These are phyloP conservation scores for Geranium brycei DNA, from an alignment of 345 rosid species.

Conservation along the genomic window DNA sequence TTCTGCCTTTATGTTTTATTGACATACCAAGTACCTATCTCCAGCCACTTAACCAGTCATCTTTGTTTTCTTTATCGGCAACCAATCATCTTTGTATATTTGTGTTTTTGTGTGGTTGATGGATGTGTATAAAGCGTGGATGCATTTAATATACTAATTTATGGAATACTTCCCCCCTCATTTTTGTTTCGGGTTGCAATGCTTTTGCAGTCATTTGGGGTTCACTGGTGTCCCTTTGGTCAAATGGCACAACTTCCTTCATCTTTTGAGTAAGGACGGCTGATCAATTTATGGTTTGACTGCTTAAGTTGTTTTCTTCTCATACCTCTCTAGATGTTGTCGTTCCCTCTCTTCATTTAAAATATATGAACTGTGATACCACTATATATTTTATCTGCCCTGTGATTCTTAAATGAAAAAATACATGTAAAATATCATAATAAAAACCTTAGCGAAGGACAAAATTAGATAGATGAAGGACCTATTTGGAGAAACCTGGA, in stretches of 20 bases:
- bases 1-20: no score
- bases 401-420: background rate
- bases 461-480: background rate
- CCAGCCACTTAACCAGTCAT: background rate
- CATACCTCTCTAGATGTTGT: background rate
- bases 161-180: background rate
- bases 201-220: constrained; percentile 72
- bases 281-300: background rate
- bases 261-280: constrained; percentile 29
- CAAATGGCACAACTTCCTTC: constrained; percentile 60
- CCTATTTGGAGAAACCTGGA: background rate
- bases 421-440: no score
- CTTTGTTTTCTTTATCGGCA: no score
- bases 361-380: background rate
- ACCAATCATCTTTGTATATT: background rate
- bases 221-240: constrained; percentile 93
- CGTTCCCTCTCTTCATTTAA: background rate
- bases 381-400: background rate
- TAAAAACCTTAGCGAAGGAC: background rate
- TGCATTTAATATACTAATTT: background rate
- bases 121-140: background rate
- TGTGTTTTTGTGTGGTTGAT: background rate
- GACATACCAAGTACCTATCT: no score
- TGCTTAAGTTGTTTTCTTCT: no score
- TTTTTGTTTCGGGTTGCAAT: constrained; percentile 12